These are phyloP conservation scores for Solanum hybrid DNA, from an alignment of 305 asterid species.

Conservation along the genomic window DNA sequence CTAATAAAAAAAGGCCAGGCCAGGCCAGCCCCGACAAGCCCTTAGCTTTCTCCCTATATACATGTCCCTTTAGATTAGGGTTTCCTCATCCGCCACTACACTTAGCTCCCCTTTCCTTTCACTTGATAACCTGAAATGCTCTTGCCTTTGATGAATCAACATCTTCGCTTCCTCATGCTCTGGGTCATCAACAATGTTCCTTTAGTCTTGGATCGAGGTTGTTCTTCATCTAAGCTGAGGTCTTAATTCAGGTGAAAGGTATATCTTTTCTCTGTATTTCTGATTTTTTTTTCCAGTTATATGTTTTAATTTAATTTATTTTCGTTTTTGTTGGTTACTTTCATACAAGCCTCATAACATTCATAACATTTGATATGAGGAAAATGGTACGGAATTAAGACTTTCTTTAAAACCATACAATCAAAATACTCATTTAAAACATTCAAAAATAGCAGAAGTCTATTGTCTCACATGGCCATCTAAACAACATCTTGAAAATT, in stretches of 20 bases:
- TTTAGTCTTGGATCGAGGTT: background rate
- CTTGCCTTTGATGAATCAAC: background rate
- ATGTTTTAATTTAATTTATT: background rate
- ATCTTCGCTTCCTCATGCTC: too few relatives aligned
- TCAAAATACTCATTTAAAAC: too few relatives aligned
- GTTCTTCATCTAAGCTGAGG: background rate
- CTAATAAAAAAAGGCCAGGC: too few relatives aligned
- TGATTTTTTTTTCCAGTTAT: background rate
- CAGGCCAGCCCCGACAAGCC: background rate
- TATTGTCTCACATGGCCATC: too few relatives aligned
- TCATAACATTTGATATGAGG: too few relatives aligned
- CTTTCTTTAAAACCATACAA: too few relatives aligned
- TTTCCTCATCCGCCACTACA: background rate
- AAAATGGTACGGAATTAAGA: too few relatives aligned
- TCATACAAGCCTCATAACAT: too few relatives aligned
- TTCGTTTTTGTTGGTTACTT: too few relatives aligned
- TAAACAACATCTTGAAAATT: too few relatives aligned
- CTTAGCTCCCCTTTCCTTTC: background rate
- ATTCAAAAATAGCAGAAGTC: too few relatives aligned
- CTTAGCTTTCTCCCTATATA: background rate
- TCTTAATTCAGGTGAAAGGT: background rate
- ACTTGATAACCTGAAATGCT: background rate
- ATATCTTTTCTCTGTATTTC: background rate
- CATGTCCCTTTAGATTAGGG: background rate
- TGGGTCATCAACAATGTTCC: background rate